Conservation (phyloP, 2,329 filamentous ascomycete species). For the Ophiostoma piceae region DNA sequence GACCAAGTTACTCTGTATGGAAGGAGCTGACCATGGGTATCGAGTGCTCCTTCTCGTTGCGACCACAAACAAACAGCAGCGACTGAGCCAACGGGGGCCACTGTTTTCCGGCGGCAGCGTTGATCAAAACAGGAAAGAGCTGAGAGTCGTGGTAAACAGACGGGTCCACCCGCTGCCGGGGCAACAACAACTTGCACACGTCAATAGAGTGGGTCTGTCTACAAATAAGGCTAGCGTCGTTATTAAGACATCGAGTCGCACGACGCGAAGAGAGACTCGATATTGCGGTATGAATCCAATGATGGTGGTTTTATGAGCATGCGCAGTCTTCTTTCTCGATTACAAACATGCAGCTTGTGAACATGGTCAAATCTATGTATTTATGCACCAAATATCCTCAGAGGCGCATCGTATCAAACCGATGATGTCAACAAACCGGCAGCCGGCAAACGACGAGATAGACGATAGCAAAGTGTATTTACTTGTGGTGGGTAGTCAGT, state of each 20-base stretch:
- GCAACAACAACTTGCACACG: constrained; percentile 22
- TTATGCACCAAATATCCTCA: too few relatives aligned
- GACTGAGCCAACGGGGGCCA: neutral
- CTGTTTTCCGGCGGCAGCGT: constrained; percentile 11
- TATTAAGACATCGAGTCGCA: neutral
- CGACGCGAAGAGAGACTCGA: neutral
- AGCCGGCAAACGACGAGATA: neutral
- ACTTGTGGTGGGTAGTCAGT: neutral
- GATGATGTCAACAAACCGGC: neutral
- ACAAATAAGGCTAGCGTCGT: neutral
- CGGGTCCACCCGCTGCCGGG: constrained; percentile 20
- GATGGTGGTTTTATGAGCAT: too few relatives aligned
- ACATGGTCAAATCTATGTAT: too few relatives aligned
- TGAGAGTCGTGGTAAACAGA: constrained; percentile 24
- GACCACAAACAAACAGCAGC: constrained; percentile 6
- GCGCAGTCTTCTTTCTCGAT: too few relatives aligned
- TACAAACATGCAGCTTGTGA: too few relatives aligned
- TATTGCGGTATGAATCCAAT: too few relatives aligned
- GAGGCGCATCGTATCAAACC: neutral
- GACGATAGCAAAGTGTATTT: neutral
- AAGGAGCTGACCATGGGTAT: neutral
- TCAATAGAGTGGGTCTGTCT: constrained; percentile 14
- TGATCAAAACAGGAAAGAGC: constrained; percentile 26
- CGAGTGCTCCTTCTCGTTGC: constrained; percentile 12
- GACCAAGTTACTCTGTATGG: neutral